phyloP scores from a whole-genome alignment of 495 filamentous ascomycete species.

The Talaromyces adpressus region DNA sequence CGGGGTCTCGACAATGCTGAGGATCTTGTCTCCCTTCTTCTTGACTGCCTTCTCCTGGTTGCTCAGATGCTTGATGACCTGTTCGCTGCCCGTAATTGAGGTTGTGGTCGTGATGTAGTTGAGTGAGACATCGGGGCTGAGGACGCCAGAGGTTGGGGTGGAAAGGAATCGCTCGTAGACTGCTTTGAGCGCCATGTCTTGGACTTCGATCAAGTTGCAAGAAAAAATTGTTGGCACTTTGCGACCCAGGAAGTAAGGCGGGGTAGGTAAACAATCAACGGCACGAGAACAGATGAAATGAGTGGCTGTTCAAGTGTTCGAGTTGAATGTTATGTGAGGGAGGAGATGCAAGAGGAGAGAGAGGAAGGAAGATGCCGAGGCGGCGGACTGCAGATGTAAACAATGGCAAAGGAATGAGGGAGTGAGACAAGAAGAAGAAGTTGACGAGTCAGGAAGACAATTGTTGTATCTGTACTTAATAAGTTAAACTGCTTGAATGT shows the following conservation, averaged over 20 bases:
- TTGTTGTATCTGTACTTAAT: not conserved
- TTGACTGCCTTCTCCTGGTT: conserved; percentile 56
- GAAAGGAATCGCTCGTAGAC: conserved; percentile 75
- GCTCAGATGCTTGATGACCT: conserved; percentile 71
- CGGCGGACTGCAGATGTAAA: conserved; percentile 1
- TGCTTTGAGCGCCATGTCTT: conserved; percentile 52
- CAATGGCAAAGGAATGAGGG: conserved; percentile 4
- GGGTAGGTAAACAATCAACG: conserved; percentile 6
- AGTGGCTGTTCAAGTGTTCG: not conserved
- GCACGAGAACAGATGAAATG: not conserved
- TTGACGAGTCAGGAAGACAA: not conserved
- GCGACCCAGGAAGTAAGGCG: not conserved
- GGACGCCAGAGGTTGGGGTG: conserved; percentile 53
- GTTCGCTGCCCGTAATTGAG: conserved; percentile 43
- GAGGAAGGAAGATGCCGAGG: not conserved
- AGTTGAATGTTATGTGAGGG: not conserved
- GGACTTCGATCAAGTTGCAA: not conserved
- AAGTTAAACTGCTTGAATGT: not conserved
- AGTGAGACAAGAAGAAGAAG: conserved; percentile 8
- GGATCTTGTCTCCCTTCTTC: conserved; percentile 69
- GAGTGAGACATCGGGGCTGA: conserved; percentile 67
- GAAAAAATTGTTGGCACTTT: too few relatives aligned
- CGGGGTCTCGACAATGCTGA: conserved; percentile 63
- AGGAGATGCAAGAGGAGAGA: not conserved
- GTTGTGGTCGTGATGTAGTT: conserved; percentile 91